Conservation (phyloP, 805 yeast genomes). For the Monosporozyma siamensis region DNA sequence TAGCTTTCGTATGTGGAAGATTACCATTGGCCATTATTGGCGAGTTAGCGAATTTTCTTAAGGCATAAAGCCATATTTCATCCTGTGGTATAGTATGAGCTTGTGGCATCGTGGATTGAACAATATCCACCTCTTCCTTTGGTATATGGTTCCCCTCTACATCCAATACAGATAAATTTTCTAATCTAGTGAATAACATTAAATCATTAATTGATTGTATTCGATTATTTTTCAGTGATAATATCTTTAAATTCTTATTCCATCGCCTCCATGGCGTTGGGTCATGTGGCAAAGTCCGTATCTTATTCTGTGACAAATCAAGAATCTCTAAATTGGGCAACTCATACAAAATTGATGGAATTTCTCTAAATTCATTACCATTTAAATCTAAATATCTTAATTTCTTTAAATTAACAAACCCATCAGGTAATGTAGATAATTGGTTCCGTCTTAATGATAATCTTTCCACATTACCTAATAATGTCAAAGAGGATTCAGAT, state of each 20-base stretch:
- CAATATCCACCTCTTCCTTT: constrained; percentile 38
- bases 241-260: constrained; percentile 38
- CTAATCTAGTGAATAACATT: constrained; percentile 46
- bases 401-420: constrained; percentile 35
- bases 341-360: constrained; percentile 40
- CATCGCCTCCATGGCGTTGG: constrained; percentile 29
- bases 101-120: constrained; percentile 31
- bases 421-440: constrained; percentile 39
- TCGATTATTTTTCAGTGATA: constrained; percentile 53
- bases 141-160: constrained; percentile 50
- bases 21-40: constrained; percentile 1
- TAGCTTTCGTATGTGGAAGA: constrained; percentile 29
- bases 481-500: constrained; percentile 32
- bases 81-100: constrained; percentile 33
- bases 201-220: constrained; percentile 38
- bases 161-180: constrained; percentile 48
- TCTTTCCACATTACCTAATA: constrained; percentile 36
- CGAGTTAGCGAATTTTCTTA: constrained; percentile 13
- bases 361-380: constrained; percentile 42
- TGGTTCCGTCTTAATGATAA: constrained; percentile 47
- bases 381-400: constrained; percentile 60
- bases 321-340: constrained; percentile 47
- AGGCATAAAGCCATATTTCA: constrained; percentile 31
- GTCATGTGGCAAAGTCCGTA: constrained; percentile 40
- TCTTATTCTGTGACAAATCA: constrained; percentile 51